Conservation (phyloP, 768 basidiomycete genomes). For the Saitozyma podzolica region DNA sequence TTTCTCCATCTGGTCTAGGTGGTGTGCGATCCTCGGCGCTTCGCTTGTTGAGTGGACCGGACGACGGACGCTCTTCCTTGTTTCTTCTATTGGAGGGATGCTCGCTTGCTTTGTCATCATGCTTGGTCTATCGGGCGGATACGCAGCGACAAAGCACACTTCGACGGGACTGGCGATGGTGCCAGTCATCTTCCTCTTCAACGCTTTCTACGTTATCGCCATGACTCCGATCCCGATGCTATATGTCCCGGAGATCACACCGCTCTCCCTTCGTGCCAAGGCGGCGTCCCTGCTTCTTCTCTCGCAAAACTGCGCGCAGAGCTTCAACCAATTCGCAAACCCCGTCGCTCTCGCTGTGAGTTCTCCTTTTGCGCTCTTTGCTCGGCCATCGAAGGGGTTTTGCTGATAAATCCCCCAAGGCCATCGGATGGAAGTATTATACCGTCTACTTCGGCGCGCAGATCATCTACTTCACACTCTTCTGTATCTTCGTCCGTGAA, state of each 20-base stretch:
- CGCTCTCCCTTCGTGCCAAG: conserved; percentile 6
- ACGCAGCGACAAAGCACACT: conserved; percentile 14
- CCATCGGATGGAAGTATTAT: too few species aligned
- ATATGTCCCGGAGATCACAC: conserved; percentile 1
- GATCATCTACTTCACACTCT: too few species aligned
- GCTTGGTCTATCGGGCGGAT: conserved; percentile 28
- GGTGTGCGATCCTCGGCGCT: too few species aligned
- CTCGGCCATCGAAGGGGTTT: too few species aligned
- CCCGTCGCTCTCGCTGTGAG: conserved; percentile 5
- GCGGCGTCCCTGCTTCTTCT: conserved; percentile 45
- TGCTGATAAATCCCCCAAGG: too few species aligned
- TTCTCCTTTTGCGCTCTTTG: too few species aligned
- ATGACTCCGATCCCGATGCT: not conserved
- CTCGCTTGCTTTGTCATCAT: conserved; percentile 24
- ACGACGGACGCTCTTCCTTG: conserved; percentile 3
- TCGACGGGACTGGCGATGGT: conserved; percentile 26
- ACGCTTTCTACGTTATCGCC: not conserved
- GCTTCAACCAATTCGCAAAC: conserved; percentile 23
- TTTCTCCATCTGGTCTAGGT: not conserved
- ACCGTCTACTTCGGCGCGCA: too few species aligned
- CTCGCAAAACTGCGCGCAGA: conserved; percentile 13
- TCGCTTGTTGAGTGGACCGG: too few species aligned
- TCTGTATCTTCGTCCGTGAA: too few species aligned
- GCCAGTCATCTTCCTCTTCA: conserved; percentile 39
- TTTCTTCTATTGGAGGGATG: conserved; percentile 34